A percentile compares a stretch with the other conserved stretches of the same genome.
These are phyloP conservation scores for Beauveria pseudobassiana DNA, from an alignment of 2,329 filamentous ascomycete genomes.

Conservation along the genomic window DNA sequence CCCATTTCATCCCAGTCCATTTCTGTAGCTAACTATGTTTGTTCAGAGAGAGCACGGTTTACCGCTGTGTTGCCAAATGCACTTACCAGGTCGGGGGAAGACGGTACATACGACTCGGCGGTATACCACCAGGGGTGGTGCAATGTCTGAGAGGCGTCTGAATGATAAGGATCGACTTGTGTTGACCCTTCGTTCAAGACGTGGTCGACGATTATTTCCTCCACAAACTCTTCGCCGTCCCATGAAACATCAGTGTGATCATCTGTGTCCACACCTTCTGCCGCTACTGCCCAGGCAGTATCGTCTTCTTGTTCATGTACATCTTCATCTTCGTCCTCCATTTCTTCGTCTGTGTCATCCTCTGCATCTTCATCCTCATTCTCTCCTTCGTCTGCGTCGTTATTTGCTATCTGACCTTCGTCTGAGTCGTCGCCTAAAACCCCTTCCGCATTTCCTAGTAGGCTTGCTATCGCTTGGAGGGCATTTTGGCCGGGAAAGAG, in stretches of 20 bases:
- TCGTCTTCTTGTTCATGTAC: neutral
- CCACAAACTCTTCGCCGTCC: neutral
- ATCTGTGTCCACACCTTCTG: neutral
- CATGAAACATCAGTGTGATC: neutral
- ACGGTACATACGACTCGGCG: neutral
- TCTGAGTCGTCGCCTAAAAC: conserved; percentile 1
- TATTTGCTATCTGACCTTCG: conserved; percentile 1
- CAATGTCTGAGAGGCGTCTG: neutral
- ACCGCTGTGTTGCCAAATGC: neutral
- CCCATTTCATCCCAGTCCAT: neutral
- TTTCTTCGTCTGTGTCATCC: conserved; percentile 15
- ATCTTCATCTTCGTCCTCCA: neutral
- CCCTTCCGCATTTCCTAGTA: neutral
- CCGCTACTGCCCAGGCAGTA: neutral
- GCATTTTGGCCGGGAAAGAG: neutral
- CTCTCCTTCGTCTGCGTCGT: conserved; percentile 9
- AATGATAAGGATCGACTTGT: neutral
- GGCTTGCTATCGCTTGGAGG: neutral
- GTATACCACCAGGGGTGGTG: neutral
- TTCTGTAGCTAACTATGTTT: neutral
- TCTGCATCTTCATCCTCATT: neutral
- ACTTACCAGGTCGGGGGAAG: neutral
- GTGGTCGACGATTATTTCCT: neutral
- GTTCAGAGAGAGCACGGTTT: neutral
- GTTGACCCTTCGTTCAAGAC: conserved; percentile 9